A percentile compares a stretch with the other conserved stretches of the same genome.
phyloP scores from a whole-genome alignment of 2,329 filamentous ascomycete genomes.

The Pseudogymnoascus sp. region DNA sequence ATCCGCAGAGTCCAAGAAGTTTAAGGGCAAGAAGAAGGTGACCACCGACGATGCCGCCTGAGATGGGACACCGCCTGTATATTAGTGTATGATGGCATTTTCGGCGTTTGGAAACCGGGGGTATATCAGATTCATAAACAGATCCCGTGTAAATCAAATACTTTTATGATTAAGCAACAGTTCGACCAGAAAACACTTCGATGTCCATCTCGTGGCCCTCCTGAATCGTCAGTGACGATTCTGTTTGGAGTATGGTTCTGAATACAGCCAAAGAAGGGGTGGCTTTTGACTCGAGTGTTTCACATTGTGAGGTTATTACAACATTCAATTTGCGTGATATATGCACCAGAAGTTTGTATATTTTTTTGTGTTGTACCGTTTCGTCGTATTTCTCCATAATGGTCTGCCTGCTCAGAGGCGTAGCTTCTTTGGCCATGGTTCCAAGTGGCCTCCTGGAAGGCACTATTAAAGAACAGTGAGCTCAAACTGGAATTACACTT shows the following conservation, averaged over 20 bases:
- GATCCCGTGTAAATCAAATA: slow-evolving; percentile 6
- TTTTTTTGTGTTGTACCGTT: neutral
- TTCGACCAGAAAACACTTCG: neutral
- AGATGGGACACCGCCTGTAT: slow-evolving; percentile 17
- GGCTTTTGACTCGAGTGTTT: neutral
- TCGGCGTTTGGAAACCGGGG: slow-evolving; percentile 23
- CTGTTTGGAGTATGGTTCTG: neutral
- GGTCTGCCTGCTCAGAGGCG: neutral
- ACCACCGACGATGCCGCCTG: neutral
- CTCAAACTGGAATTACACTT: neutral
- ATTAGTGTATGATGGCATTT: slow-evolving; percentile 22
- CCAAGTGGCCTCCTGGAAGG: neutral
- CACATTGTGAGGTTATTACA: neutral
- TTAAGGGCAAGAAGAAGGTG: slow-evolving; percentile 38
- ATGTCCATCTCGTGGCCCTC: neutral
- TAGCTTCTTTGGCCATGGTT: neutral
- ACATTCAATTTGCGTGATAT: neutral
- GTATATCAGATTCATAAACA: slow-evolving; percentile 11
- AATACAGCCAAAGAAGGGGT: neutral
- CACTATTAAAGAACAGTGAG: neutral
- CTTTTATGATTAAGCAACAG: neutral
- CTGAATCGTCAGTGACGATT: neutral
- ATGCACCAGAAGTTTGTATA: neutral
- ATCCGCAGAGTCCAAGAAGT: slow-evolving; percentile 36
- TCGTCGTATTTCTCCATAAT: neutral